A percentile compares a stretch with the other conserved stretches of the same genome.
These are phyloP conservation scores for Brassica hybrid DNA, from an alignment of 441 rosid genomes.

Conservation along the genomic window DNA sequence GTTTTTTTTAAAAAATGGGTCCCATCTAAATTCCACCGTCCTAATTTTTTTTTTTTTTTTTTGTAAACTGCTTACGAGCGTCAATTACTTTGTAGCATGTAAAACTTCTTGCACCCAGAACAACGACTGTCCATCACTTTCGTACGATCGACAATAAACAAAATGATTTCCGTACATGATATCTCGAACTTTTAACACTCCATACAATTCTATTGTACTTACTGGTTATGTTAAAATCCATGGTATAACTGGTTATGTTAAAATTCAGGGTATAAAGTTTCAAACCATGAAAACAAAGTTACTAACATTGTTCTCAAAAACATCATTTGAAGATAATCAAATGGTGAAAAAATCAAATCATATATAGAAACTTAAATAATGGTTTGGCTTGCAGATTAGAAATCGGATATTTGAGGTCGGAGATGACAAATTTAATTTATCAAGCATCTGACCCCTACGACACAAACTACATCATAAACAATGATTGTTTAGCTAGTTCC, in stretches of 20 bases:
- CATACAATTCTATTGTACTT: background rate
- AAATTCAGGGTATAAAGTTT: background rate
- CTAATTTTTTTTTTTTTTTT: no score
- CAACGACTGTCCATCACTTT: background rate
- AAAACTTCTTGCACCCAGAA: conserved; percentile 13
- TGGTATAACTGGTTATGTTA: background rate
- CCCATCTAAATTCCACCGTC: no score
- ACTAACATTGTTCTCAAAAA: background rate
- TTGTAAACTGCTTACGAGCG: no score
- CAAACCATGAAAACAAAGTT: background rate
- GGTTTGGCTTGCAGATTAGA: background rate
- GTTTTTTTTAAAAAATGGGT: no score
- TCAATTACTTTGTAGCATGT: background rate
- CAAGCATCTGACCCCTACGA: background rate
- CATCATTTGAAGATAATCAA: background rate
- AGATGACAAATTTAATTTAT: background rate
- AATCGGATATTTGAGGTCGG: background rate
- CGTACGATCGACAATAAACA: background rate
- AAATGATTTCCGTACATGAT: background rate
- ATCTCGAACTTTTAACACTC: background rate
- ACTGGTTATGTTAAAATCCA: background rate
- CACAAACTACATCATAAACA: background rate
- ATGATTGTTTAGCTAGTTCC: background rate
- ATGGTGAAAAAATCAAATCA: background rate
- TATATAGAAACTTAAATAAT: background rate